These are phyloP conservation scores for Tulasnella sp. DNA, from an alignment of 768 basidiomycete genomes.

Conservation along the genomic window DNA sequence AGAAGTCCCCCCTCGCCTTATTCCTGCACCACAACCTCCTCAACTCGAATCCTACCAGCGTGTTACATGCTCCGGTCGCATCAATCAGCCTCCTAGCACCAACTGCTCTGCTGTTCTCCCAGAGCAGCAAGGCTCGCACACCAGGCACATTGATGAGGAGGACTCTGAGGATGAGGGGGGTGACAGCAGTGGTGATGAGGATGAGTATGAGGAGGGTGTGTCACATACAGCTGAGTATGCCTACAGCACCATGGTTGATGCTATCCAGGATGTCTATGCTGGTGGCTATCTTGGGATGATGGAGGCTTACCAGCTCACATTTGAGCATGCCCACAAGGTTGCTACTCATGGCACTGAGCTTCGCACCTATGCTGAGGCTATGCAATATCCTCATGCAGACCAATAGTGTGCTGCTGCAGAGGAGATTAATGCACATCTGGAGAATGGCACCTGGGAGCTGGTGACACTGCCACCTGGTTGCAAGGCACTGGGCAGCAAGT, in stretches of 20 bases:
- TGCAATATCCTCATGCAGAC: constrained; percentile 18
- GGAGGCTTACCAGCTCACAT: background rate
- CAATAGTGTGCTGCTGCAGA: background rate
- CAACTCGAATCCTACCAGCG: too few species aligned
- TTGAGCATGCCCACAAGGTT: background rate
- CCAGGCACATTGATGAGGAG: too few species aligned
- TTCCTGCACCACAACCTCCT: too few species aligned
- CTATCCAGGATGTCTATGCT: constrained; percentile 4
- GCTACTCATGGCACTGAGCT: constrained; percentile 14
- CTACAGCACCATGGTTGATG: background rate
- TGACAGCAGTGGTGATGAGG: too few species aligned
- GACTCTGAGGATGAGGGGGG: too few species aligned
- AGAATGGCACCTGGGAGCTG: constrained; percentile 25
- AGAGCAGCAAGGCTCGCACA: too few species aligned
- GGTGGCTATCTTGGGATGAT: background rate
- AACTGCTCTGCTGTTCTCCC: too few species aligned
- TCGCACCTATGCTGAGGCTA: constrained; percentile 17
- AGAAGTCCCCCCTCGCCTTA: too few species aligned
- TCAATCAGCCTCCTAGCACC: too few species aligned
- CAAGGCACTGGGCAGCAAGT: constrained; percentile 27
- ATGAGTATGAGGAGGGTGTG: background rate
- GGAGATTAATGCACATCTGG: background rate
- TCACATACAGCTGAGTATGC: background rate
- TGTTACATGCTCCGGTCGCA: too few species aligned
- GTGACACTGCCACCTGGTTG: constrained; percentile 18